Conservation (phyloP, 495 filamentous ascomycete genomes). For the Polyplosphaeria fusca region DNA sequence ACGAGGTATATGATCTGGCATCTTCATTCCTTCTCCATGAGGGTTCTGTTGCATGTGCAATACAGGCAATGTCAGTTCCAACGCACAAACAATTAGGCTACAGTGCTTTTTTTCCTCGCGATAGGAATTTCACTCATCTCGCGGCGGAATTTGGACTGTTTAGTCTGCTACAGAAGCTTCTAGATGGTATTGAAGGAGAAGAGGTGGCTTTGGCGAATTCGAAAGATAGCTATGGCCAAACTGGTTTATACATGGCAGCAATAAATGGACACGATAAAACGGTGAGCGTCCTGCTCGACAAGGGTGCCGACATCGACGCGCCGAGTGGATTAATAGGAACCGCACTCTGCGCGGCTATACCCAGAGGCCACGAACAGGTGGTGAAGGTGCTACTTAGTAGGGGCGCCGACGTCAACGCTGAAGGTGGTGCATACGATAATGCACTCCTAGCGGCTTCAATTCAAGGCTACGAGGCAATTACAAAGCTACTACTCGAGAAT, state of each 20-base stretch:
- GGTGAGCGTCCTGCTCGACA: neutral
- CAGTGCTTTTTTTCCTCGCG: no score
- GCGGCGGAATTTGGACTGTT: no score
- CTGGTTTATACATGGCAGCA: no score
- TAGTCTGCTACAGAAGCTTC: no score
- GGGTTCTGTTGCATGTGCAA: neutral
- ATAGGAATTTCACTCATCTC: neutral
- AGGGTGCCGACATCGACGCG: neutral
- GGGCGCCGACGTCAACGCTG: constrained; percentile 18
- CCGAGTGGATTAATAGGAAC: neutral
- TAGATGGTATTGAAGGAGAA: no score
- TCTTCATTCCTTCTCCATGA: neutral
- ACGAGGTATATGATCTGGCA: neutral
- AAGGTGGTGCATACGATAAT: constrained; percentile 1
- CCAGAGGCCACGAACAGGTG: no score
- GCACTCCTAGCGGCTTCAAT: constrained; percentile 11
- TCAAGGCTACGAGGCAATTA: neutral
- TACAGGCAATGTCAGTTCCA: neutral
- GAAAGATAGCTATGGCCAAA: no score
- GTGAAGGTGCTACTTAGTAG: no score
- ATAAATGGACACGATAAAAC: no score
- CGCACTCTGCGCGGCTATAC: no score
- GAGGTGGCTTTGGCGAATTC: no score
- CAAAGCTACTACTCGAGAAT: constrained; percentile 8
- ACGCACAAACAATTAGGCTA: no score